Percentiles rank a stretch among this genome's conserved stretches.
Conservation (phyloP, 805 yeast species). For the Cyberlindnera sargentensis region DNA sequence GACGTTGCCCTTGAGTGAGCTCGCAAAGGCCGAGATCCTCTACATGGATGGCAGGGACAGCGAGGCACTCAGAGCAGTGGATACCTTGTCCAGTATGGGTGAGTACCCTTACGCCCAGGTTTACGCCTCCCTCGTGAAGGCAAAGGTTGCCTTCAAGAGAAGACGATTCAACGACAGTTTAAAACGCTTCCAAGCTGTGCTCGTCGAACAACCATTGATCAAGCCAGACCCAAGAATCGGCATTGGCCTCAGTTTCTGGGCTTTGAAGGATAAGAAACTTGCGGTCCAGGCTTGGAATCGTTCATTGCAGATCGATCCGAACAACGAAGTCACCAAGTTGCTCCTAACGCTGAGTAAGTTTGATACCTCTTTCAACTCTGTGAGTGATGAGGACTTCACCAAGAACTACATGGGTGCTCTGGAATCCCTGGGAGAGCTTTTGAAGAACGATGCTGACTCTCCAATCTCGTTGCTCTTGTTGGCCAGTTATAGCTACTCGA, state of each 20-base stretch:
- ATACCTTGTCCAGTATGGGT: not conserved
- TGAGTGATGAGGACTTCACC: conserved; percentile 52
- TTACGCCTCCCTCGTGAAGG: conserved; percentile 76
- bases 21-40: conserved; percentile 63
- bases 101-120: conserved; percentile 49
- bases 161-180: conserved; percentile 69
- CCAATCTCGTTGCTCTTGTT: conserved; percentile 59
- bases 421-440: conserved; percentile 29
- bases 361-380: conserved; percentile 53
- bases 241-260: conserved; percentile 92
- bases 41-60: conserved; percentile 57
- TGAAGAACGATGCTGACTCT: conserved; percentile 38
- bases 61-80: conserved; percentile 53
- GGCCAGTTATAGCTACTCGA: conserved; percentile 67
- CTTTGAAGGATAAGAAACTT: conserved; percentile 65
- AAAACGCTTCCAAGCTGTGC: conserved; percentile 75
- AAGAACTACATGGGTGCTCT: conserved; percentile 54
- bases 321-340: conserved; percentile 51
- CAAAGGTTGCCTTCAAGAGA: conserved; percentile 68
- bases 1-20: conserved; percentile 40
- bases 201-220: conserved; percentile 67
- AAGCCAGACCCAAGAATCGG: conserved; percentile 94
- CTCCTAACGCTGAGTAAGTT: conserved; percentile 63
- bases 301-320: conserved; percentile 52
- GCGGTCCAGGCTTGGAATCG: conserved; percentile 83